Percentiles rank a stretch among this genome's conserved stretches.
Conservation (phyloP, 1,139 yeast species). For the Hemisphaericaspora lyxosophila region DNA sequence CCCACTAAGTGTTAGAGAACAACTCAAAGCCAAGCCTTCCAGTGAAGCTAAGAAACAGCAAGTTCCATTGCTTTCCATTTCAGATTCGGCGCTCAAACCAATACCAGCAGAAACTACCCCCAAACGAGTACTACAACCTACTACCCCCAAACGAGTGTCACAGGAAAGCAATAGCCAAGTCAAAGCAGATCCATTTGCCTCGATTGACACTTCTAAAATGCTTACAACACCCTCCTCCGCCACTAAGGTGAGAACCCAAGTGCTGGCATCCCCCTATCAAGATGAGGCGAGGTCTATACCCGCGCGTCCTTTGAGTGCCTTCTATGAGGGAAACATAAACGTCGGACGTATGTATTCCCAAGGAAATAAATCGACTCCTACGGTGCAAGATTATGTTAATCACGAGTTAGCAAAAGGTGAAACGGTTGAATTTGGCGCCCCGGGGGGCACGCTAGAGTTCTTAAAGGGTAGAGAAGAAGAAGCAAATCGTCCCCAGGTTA, state of each 20-base stretch:
- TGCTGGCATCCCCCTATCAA: neutral
- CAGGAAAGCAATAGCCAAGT: neutral
- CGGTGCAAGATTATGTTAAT: conserved; percentile 37
- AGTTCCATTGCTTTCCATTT: neutral
- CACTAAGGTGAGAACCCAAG: neutral
- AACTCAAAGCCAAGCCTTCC: conserved; percentile 7
- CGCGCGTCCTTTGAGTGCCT: conserved; percentile 15
- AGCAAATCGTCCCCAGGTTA: conserved; percentile 9
- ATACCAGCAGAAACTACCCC: too few relatives aligned
- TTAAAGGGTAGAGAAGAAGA: conserved; percentile 50
- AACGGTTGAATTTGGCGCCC: conserved; percentile 18
- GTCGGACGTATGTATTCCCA: conserved; percentile 11
- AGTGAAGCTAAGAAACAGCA: neutral
- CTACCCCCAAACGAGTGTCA: neutral
- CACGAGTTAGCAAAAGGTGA: conserved; percentile 32
- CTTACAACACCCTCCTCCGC: conserved; percentile 7
- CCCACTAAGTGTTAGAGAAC: conserved; percentile 32
- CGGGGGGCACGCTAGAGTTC: conserved; percentile 50
- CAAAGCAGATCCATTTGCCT: conserved; percentile 36
- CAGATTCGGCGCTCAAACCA: too few relatives aligned
- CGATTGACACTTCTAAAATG: conserved; percentile 37
- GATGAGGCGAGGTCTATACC: conserved; percentile 7
- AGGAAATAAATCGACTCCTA: conserved; percentile 24
- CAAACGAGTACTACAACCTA: neutral
- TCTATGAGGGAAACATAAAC: conserved; percentile 10